Evolutionary conservation across 2,329 filamentous ascomycete genomes (phyloP).

Genomic region (Ustilaginoidea virens): DNA sequence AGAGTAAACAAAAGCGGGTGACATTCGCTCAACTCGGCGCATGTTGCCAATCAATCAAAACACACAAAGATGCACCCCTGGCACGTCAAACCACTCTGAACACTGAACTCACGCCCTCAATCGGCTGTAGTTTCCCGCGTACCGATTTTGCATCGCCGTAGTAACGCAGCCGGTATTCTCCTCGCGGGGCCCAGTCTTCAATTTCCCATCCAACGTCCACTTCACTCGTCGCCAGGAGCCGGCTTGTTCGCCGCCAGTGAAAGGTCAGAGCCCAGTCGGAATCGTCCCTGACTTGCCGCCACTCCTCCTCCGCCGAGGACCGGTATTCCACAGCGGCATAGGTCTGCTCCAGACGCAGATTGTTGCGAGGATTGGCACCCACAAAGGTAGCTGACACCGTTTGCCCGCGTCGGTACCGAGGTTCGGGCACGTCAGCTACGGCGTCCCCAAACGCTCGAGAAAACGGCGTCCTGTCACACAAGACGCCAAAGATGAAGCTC

Average conservation of each 20-base stretch:
- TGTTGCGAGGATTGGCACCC: conserved; percentile 79
- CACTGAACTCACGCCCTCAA: conserved; percentile 48
- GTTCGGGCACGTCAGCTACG: conserved; percentile 30
- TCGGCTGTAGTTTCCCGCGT: conserved; percentile 43
- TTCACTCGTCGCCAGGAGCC: conserved; percentile 56
- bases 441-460: conserved; percentile 58
- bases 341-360: conserved; percentile 61
- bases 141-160: conserved; percentile 64
- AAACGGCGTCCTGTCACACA: conserved; percentile 51
- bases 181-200: conserved; percentile 39
- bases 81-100: conserved; percentile 24
- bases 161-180: conserved; percentile 63
- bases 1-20: too few species aligned
- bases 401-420: conserved; percentile 38
- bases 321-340: conserved; percentile 57
- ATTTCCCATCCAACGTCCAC: conserved; percentile 69
- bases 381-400: conserved; percentile 55
- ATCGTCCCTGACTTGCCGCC: conserved; percentile 58
- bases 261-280: conserved; percentile 72
- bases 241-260: conserved; percentile 60
- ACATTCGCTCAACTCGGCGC: too few species aligned
- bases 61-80: too few species aligned
- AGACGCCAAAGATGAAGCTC: conserved; percentile 64
- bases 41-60: too few species aligned
- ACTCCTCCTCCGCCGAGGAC: conserved; percentile 20